phyloP scores from a whole-genome alignment of 305 asterid species.

The Coffea humblotiana region DNA sequence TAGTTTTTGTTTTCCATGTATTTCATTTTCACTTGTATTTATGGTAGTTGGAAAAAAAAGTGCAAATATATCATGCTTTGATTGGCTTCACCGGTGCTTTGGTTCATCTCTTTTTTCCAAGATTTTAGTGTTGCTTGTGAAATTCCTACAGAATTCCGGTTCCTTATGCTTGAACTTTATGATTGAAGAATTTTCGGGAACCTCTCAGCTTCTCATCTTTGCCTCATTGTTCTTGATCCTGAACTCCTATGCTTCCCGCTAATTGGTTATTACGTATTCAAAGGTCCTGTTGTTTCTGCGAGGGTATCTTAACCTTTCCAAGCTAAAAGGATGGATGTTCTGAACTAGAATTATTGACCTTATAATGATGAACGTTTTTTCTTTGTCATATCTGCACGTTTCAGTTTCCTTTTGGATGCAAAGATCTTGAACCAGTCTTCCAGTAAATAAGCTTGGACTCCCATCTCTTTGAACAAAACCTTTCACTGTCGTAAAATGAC shows the following conservation, averaged over 20 bases:
- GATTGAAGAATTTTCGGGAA: not conserved
- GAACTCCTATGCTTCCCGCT: not conserved
- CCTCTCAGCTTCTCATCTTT: not conserved
- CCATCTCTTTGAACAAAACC: not conserved
- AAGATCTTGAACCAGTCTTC: not conserved
- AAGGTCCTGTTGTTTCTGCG: not conserved
- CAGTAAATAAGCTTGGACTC: not conserved
- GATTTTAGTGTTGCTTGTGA: not conserved
- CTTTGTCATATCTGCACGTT: not conserved
- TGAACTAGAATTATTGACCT: not conserved
- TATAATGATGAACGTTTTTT: not conserved
- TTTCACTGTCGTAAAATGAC: not conserved
- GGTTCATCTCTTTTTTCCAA: not conserved
- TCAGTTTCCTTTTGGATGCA: not conserved
- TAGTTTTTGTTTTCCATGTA: not conserved
- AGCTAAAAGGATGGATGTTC: not conserved
- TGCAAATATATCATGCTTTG: slow-evolving; percentile 7
- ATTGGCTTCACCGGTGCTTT: slow-evolving; percentile 5
- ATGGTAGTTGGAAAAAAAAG: slow-evolving; percentile 29
- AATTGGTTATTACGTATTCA: not conserved
- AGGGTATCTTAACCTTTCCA: not conserved
- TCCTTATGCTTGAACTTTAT: not conserved
- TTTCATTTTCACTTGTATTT: slow-evolving; percentile 35
- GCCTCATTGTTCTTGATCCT: not conserved
- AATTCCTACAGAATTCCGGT: not conserved